Evolutionary conservation across 768 basidiomycete species (phyloP), one percentile per base, ranked within the genome.

Genomic region (Cystobasidium ongulense): DNA sequence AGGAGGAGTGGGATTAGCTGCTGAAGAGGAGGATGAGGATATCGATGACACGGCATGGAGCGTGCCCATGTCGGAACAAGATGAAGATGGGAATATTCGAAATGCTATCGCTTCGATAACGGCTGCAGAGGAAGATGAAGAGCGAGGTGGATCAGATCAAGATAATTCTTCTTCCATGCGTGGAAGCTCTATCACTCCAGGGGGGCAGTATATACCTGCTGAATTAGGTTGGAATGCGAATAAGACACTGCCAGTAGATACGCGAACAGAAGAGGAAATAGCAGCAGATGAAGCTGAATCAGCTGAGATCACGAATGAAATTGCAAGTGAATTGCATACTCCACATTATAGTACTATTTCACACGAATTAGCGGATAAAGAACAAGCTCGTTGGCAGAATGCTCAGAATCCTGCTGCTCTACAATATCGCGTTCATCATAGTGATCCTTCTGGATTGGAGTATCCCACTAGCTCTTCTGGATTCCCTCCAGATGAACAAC

Each of bases 11-110:
- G 65, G 46, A 52, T 78, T 92, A 92, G 82, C 97, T 97, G 87
- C 97, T 97, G 82, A 98, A 87, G 31, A 96, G 85, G 79, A 96
- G 90, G 52, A 94, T 94, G 31, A 95, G 92, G 83, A 97, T 94
- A 75, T 91, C 90, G 65, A 94, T 88, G 81, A 94, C 91, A 63
- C 90, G 89, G 80, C 92, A 91, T 80, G 92, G 89, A 82, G 96
- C 92, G 75, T 86, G 84, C 1, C 88, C 84, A 84, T 90, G 83
- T 54, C 85, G 84, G 53, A 87, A 87, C 77, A 85, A 82, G 85
- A 84, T n/a, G 71, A 53, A 1, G 76, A 83, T 52, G 83, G 83
- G 25, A 78, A 67, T 35, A 84, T 82, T 62, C 81, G 81, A 53
- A 80, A 76, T 25, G 64, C 54, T 46, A 75, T 75, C 4, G 76